A percentile compares a stretch with the other conserved stretches of the same genome.
Conservation (phyloP, 768 basidiomycete species). For the Candolleomyces efflorescens region DNA sequence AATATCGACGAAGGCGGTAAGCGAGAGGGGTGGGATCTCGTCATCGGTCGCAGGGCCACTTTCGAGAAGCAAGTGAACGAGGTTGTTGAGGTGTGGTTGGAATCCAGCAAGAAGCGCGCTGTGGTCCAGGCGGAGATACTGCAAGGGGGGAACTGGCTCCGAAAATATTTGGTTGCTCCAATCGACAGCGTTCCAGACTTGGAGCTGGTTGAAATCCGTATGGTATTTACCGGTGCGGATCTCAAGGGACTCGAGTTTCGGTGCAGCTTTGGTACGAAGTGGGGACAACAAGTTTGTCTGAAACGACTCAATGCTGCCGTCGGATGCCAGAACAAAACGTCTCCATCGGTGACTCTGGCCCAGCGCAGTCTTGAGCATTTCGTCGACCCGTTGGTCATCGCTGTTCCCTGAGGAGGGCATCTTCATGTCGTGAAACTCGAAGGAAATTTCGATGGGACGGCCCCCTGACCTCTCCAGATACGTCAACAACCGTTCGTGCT, state of each 20-base stretch:
- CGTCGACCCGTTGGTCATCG: not conserved
- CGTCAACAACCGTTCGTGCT: not conserved
- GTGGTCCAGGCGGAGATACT: not conserved
- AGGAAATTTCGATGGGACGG: not conserved
- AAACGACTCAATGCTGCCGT: not conserved
- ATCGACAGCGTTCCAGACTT: not conserved
- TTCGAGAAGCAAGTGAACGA: not conserved
- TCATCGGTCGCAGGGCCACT: not conserved
- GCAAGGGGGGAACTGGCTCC: not conserved
- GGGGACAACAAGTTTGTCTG: not conserved
- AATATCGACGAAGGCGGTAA: not conserved
- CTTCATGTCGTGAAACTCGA: not conserved
- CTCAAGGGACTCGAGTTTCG: not conserved
- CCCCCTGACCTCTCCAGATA: not conserved
- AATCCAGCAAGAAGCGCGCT: not conserved
- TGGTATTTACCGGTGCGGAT: not conserved
- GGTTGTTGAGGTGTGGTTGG: not conserved
- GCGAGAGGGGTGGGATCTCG: not conserved
- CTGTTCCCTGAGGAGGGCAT: too few species aligned
- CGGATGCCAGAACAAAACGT: not conserved
- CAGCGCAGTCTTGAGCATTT: not conserved
- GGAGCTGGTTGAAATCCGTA: not conserved
- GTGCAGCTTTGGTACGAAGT: not conserved
- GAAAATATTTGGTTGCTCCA: not conserved
- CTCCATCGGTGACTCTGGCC: not conserved